These are phyloP conservation scores for Botrytis cinerea DNA, from an alignment of 2,329 filamentous ascomycete species.

Conservation along the genomic window DNA sequence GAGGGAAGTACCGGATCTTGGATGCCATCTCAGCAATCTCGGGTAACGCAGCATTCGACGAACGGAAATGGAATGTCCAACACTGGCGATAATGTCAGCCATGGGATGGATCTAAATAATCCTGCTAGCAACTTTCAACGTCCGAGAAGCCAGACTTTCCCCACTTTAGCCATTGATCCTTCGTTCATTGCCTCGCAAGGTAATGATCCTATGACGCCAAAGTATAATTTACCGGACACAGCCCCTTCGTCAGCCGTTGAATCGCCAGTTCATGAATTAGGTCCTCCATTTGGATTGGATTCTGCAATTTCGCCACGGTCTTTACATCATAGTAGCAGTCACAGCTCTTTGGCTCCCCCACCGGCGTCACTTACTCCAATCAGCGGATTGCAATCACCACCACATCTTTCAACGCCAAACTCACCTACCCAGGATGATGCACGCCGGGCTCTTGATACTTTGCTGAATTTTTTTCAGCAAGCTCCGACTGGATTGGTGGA, in stretches of 20 bases:
- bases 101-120: slow-evolving; percentile 18
- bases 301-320: slow-evolving; percentile 47
- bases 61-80: slow-evolving; percentile 11
- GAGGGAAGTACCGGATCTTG: slow-evolving; percentile 71
- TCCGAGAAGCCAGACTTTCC: slow-evolving; percentile 86
- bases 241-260: slow-evolving; percentile 50
- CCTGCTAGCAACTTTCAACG: slow-evolving; percentile 58
- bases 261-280: slow-evolving; percentile 52
- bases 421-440: slow-evolving; percentile 86
- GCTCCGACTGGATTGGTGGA: slow-evolving; percentile 68
- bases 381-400: slow-evolving; percentile 44
- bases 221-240: slow-evolving; percentile 46
- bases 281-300: slow-evolving; percentile 42
- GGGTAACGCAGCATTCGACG: slow-evolving; percentile 44
- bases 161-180: slow-evolving; percentile 65
- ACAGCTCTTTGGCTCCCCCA: slow-evolving; percentile 49
- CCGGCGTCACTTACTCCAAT: slow-evolving; percentile 44
- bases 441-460: slow-evolving; percentile 74
- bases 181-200: slow-evolving; percentile 52
- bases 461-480: slow-evolving; percentile 78
- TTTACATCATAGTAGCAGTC: slow-evolving; percentile 56
- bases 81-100: slow-evolving; percentile 8
- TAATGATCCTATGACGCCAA: slow-evolving; percentile 57
- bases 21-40: slow-evolving; percentile 53
- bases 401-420: slow-evolving; percentile 56